Evolutionary conservation across 78 protist genomes (phyloP).

Genomic region (Monosiga brevicollis): DNA sequence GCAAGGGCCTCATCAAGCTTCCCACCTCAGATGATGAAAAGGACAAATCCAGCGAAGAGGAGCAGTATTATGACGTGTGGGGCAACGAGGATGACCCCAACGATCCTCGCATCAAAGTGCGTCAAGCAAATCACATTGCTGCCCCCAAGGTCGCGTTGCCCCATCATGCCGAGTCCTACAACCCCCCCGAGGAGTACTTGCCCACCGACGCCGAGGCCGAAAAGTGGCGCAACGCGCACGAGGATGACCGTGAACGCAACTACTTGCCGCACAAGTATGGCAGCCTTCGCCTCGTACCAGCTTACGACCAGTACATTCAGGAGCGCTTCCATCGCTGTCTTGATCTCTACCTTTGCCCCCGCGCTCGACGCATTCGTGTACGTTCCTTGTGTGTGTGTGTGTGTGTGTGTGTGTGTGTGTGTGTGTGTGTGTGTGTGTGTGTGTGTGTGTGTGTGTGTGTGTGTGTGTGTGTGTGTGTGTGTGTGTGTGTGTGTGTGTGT

Average conservation of each 20-base stretch:
- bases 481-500: background rate
- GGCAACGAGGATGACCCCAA: background rate
- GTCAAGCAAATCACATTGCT: slow-evolving; percentile 18
- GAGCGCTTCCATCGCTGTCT: slow-evolving; percentile 93
- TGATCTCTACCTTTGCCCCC: slow-evolving; percentile 88
- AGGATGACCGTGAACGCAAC: slow-evolving; percentile 31
- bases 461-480: background rate
- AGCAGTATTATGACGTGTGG: slow-evolving; percentile 17
- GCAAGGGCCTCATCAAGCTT: slow-evolving; percentile 23
- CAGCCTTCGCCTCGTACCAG: slow-evolving; percentile 77
- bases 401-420: background rate
- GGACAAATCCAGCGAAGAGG: slow-evolving; percentile 11
- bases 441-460: no score
- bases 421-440: no score
- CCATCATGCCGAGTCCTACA: slow-evolving; percentile 79
- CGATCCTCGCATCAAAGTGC: background rate
- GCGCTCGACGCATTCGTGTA: slow-evolving; percentile 20
- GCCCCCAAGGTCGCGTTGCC: slow-evolving; percentile 44
- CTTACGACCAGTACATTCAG: slow-evolving; percentile 41
- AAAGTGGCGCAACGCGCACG: slow-evolving; percentile 44
- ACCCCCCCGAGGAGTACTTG: slow-evolving; percentile 93
- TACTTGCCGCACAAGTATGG: slow-evolving; percentile 37
- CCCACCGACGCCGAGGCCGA: slow-evolving; percentile 44
- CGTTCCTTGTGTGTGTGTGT: background rate
- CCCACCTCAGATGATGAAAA: no score